A percentile compares a stretch with the other conserved stretches of the same genome.
Conservation (phyloP, 768 basidiomycete species). For the Leccinum ochraceum region DNA sequence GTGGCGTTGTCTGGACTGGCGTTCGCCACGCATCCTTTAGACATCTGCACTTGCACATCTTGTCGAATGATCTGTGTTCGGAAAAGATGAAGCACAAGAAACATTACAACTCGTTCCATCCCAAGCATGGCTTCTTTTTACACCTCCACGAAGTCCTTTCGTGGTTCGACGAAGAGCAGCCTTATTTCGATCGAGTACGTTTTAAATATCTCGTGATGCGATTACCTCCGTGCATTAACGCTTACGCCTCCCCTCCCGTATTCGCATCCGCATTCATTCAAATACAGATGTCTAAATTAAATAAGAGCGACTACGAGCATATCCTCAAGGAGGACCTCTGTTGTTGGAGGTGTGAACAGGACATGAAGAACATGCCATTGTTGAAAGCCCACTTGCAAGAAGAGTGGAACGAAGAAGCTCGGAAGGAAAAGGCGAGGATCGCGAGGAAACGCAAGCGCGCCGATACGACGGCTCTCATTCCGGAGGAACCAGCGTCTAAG, state of each 20-base stretch:
- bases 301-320: slow-evolving; percentile 56
- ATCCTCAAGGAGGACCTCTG: slow-evolving; percentile 65
- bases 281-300: slow-evolving; percentile 53
- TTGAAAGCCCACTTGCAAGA: slow-evolving; percentile 75
- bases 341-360: slow-evolving; percentile 70
- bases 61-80: slow-evolving; percentile 77
- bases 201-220: background rate
- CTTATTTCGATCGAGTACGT: slow-evolving; percentile 54
- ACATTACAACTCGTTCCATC: slow-evolving; percentile 92
- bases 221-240: background rate
- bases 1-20: background rate
- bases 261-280: background rate
- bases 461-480: background rate
- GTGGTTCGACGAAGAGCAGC: slow-evolving; percentile 73
- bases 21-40: slow-evolving; percentile 36
- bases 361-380: slow-evolving; percentile 69
- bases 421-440: slow-evolving; percentile 41
- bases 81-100: slow-evolving; percentile 79
- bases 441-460: slow-evolving; percentile 44
- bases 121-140: slow-evolving; percentile 80
- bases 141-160: slow-evolving; percentile 73
- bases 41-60: slow-evolving; percentile 83
- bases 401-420: slow-evolving; percentile 61
- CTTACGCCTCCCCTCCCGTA: background rate
- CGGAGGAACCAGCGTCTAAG: slow-evolving; percentile 18